A percentile compares a stretch with the other conserved stretches of the same genome.
Evolutionary conservation across 2,329 filamentous ascomycete genomes (phyloP).

Genomic region (Aspergillus hortae): DNA sequence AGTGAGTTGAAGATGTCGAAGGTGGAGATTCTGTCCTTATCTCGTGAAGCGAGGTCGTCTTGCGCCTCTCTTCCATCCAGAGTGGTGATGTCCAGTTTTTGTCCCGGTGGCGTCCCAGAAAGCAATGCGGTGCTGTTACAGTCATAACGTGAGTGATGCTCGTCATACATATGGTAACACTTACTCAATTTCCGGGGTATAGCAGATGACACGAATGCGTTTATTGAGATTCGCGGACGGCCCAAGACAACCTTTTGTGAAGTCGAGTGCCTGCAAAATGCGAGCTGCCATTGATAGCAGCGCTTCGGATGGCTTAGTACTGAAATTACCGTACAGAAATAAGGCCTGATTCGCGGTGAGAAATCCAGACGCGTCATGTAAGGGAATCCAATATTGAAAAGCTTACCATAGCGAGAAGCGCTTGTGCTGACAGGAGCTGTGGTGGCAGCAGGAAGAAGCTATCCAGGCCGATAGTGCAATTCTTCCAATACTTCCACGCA

Average conservation of each 20-base stretch:
- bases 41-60: not conserved
- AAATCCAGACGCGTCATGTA: too few species aligned
- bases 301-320: not conserved
- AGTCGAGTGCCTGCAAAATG: slow-evolving; percentile 1
- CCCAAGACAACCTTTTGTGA: not conserved
- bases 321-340: slow-evolving; percentile 1
- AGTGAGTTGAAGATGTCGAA: slow-evolving; percentile 2
- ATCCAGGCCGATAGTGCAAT: not conserved
- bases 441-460: not conserved
- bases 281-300: slow-evolving; percentile 2
- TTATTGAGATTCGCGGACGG: not conserved
- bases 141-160: not conserved
- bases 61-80: not conserved
- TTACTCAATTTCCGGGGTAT: slow-evolving; percentile 2
- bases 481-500: slow-evolving; percentile 6
- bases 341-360: not conserved
- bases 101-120: not conserved
- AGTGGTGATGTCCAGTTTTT: not conserved
- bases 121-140: not conserved
- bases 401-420: slow-evolving; percentile 4
- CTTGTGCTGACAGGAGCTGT: slow-evolving; percentile 1
- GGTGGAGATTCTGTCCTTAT: not conserved
- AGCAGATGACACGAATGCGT: not conserved
- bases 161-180: not conserved
- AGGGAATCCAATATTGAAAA: not conserved